Evolutionary conservation across 2,329 filamentous ascomycete species (phyloP).

Genomic region (Apiospora arundinis): DNA sequence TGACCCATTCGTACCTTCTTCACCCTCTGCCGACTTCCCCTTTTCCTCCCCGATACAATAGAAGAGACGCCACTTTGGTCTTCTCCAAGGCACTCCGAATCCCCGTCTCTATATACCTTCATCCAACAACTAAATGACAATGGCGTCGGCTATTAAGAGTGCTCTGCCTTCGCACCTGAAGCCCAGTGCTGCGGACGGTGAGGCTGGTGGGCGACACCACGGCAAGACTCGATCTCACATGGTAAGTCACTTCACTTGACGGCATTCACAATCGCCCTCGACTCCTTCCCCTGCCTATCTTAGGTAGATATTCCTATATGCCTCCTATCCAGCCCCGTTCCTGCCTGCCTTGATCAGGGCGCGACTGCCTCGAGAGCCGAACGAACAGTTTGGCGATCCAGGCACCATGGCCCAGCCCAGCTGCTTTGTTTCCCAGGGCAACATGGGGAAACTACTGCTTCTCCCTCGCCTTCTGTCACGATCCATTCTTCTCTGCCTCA

Average conservation of each 20-base stretch:
- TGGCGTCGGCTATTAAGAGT: constrained; percentile 75
- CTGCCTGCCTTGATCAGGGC: background rate
- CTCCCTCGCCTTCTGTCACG: background rate
- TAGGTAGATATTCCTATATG: background rate
- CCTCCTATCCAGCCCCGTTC: background rate
- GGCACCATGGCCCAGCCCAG: background rate
- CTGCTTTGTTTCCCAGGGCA: constrained; percentile 7
- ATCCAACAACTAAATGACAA: constrained; percentile 46
- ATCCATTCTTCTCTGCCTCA: constrained; percentile 11
- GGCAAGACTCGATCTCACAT: constrained; percentile 87
- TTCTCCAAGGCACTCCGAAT: background rate
- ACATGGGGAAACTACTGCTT: constrained; percentile 1
- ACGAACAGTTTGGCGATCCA: background rate
- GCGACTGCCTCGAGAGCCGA: background rate
- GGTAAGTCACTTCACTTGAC: constrained; percentile 60
- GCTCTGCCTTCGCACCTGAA: constrained; percentile 87
- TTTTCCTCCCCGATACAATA: background rate
- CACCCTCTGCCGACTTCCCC: background rate
- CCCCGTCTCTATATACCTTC: background rate
- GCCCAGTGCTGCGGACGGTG: constrained; percentile 56
- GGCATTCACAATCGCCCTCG: background rate
- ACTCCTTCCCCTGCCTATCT: background rate
- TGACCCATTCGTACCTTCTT: constrained; percentile 9
- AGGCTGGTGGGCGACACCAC: constrained; percentile 72
- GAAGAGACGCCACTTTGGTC: background rate